Evolutionary conservation across 345 rosid species (phyloP), one percentile per base, ranked within the genome.

Genomic region (Salix exigua): DNA sequence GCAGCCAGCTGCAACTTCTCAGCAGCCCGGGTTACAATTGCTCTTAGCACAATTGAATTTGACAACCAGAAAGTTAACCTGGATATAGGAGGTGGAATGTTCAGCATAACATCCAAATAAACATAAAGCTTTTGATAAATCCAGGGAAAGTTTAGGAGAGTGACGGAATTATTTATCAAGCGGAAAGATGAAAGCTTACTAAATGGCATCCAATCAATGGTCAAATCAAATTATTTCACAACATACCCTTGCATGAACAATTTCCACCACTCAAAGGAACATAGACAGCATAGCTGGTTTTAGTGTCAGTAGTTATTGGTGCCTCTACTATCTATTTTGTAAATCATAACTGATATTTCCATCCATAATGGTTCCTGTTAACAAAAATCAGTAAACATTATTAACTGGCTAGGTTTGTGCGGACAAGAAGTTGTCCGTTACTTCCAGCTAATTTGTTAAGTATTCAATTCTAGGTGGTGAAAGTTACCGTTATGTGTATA

Each of bases 61-160:
- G 99, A 93, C 75, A 93, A 70, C 99, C 97, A 95, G 87, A 95
- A 95, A 67, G 92, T 89, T 85, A 95, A 86, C 89, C 99, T 95
- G 86, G 70, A 60, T 71, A 73, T 75, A 76, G 35, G 65, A 77
- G 50, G 77, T 19, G 30, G 26, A 63, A 68, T 73, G 7, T 53
- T 77, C 67, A 79, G 40, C 67, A 38, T 51, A 13, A 67, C 40
- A 44, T 21, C 14, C 60, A 40, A 48, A 40, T 55, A 55, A 17
- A 38, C 48, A 58, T 19, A 35, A n/a, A 72, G 26, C 38, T 19
- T 68, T 21, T 28, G 30, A 51, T 79, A 55, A 84, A 70, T 61
- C 53, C 19, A 23, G 53, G 61, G 64, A 73, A 68, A 63, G 7
- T 26, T 58, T 8, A 58, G 28, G 63, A 23, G 12, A 58, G 23